Conservation (phyloP, 257 asterid genomes). For the Solanum tacnaense region DNA sequence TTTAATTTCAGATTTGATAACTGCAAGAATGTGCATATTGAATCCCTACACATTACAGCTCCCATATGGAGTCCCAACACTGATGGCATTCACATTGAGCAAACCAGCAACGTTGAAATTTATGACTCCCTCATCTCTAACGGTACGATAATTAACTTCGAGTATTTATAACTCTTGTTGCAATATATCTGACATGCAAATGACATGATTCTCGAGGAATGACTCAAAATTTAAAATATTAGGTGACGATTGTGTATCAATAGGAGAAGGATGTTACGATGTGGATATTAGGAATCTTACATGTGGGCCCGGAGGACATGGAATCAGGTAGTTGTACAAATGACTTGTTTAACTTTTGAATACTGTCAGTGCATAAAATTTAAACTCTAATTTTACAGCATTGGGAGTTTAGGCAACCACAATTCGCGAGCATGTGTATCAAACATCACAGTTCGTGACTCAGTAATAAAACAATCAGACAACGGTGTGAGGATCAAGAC, state of each 20-base stretch:
- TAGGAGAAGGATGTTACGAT: conserved; percentile 53
- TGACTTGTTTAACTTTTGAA: neutral
- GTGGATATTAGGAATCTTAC: conserved; percentile 55
- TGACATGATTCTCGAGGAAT: neutral
- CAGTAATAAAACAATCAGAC: conserved; percentile 40
- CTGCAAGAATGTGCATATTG: conserved; percentile 41
- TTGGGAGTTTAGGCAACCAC: conserved; percentile 56
- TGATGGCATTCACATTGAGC: conserved; percentile 56
- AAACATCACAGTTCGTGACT: conserved; percentile 46
- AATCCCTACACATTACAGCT: conserved; percentile 38
- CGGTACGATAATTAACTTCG: conserved; percentile 10
- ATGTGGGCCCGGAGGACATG: conserved; percentile 60
- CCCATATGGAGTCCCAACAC: conserved; percentile 58
- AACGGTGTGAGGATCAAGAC: conserved; percentile 64
- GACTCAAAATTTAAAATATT: neutral
- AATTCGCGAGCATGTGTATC: conserved; percentile 45
- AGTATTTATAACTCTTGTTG: neutral
- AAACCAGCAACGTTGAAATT: conserved; percentile 39
- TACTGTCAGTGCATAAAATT: neutral
- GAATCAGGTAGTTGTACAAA: conserved; percentile 35
- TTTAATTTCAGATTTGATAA: conserved; percentile 48
- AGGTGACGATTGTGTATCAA: conserved; percentile 67
- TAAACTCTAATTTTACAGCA: conserved; percentile 17
- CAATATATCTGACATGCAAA: neutral
- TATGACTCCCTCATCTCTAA: conserved; percentile 42